Conservation (phyloP, 805 yeast species). For the Candida sithepensis region DNA sequence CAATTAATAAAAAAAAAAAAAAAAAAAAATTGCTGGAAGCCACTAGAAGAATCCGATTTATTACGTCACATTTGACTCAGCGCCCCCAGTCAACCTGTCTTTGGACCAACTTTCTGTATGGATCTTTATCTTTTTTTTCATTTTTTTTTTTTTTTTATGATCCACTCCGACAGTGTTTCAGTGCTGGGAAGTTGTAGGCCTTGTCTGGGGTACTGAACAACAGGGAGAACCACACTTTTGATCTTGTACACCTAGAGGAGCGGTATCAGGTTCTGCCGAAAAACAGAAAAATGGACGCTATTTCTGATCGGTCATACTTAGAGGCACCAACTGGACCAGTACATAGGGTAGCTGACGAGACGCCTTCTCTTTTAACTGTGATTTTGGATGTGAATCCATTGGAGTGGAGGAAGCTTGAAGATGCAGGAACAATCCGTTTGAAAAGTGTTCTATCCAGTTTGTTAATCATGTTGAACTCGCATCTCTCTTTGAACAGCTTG, state of each 20-base stretch:
- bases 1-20: background rate
- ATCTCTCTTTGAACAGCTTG: conserved; percentile 76
- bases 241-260: too few relatives aligned
- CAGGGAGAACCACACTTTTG: too few relatives aligned
- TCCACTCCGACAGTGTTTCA: too few relatives aligned
- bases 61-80: background rate
- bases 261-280: too few relatives aligned
- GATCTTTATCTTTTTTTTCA: background rate
- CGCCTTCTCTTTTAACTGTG: conserved; percentile 77
- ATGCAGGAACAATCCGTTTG: conserved; percentile 40
- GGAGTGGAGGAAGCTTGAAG: conserved; percentile 54
- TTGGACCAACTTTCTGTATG: too few relatives aligned
- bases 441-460: conserved; percentile 61
- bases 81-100: too few relatives aligned
- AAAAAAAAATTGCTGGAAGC: conserved; percentile 1
- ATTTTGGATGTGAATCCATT: conserved; percentile 74
- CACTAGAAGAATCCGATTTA: conserved; percentile 6
- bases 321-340: conserved; percentile 11
- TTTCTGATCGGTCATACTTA: conserved; percentile 54
- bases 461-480: conserved; percentile 80
- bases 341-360: conserved; percentile 45
- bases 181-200: too few relatives aligned
- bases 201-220: too few relatives aligned
- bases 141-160: too few relatives aligned
- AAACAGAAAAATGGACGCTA: conserved; percentile 68